phyloP scores from a whole-genome alignment of 2,329 filamentous ascomycete species.

The Allantophomopsis cytisporea region DNA sequence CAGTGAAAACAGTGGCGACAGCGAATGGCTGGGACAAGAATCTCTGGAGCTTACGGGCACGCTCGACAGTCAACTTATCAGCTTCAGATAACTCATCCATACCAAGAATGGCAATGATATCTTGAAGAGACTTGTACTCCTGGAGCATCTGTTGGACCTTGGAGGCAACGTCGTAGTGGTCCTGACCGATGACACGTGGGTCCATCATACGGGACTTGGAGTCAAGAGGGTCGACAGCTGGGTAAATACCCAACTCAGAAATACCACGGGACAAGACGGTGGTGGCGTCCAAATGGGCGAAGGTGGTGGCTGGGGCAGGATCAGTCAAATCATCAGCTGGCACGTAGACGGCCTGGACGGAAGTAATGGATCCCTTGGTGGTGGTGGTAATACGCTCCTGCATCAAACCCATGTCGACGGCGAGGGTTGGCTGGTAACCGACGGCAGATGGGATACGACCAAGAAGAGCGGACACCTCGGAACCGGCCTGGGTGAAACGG shows the following conservation, averaged over 20 bases:
- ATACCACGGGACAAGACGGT: constrained; percentile 99
- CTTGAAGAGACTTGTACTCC: constrained; percentile 99
- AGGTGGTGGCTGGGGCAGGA: constrained; percentile 97
- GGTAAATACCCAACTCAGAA: constrained; percentile 99
- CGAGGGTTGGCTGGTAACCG: constrained; percentile 98
- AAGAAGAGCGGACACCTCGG: constrained; percentile 97
- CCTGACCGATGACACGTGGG: constrained; percentile 94
- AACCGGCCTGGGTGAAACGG: constrained; percentile 99
- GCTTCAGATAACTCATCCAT: constrained; percentile 99
- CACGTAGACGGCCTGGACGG: constrained; percentile 99
- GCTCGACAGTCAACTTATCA: constrained; percentile 99
- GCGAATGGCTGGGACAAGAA: constrained; percentile 99
- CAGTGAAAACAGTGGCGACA: constrained; percentile 69
- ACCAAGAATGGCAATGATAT: constrained; percentile 99
- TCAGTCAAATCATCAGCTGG: constrained; percentile 99
- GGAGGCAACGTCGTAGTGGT: constrained; percentile 92
- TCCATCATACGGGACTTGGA: constrained; percentile 99
- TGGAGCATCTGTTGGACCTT: constrained; percentile 98
- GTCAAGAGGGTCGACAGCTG: constrained; percentile 98
- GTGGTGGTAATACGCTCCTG: constrained; percentile 99
- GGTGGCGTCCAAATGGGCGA: constrained; percentile 99
- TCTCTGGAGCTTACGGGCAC: constrained; percentile 99
- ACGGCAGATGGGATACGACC: constrained; percentile 99
- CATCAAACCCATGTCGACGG: constrained; percentile 98
- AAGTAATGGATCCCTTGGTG: constrained; percentile 98